Evolutionary conservation across 805 yeast species (phyloP).

Genomic region (Yamadazyma kitorensis): DNA sequence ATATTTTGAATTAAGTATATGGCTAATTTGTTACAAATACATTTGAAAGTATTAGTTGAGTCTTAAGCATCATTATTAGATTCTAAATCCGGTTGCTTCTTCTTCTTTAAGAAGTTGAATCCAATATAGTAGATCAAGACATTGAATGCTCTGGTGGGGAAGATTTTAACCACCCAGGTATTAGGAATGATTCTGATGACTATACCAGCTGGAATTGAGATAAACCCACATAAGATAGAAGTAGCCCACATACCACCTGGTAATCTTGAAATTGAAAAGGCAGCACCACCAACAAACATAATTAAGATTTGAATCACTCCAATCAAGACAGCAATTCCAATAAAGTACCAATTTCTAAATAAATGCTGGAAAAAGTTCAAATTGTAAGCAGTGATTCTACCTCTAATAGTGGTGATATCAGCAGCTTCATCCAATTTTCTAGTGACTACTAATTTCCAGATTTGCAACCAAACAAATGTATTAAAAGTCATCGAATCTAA

Average conservation of each 20-base stretch:
- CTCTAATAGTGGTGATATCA: conserved; percentile 54
- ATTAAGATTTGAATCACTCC: conserved; percentile 83
- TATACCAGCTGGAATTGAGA: conserved; percentile 78
- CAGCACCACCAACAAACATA: conserved; percentile 97
- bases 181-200: conserved; percentile 83
- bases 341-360: conserved; percentile 78
- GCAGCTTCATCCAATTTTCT: conserved; percentile 89
- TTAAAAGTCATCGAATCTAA: conserved; percentile 87
- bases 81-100: conserved; percentile 11
- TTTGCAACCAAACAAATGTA: conserved; percentile 96
- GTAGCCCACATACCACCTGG: conserved; percentile 89
- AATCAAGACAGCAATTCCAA: conserved; percentile 67
- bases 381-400: conserved; percentile 59
- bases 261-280: conserved; percentile 78
- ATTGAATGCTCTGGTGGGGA: conserved; percentile 60
- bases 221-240: conserved; percentile 75
- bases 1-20: too few species aligned
- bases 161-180: conserved; percentile 57
- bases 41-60: too few species aligned
- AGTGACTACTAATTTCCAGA: conserved; percentile 87
- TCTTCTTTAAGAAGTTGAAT: conserved; percentile 31
- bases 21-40: too few species aligned
- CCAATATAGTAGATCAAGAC: conserved; percentile 34
- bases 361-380: conserved; percentile 83
- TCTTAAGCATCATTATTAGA: conserved; percentile 1